Evolutionary conservation across 495 filamentous ascomycete species (phyloP).

Genomic region (Aspergillus leporis): DNA sequence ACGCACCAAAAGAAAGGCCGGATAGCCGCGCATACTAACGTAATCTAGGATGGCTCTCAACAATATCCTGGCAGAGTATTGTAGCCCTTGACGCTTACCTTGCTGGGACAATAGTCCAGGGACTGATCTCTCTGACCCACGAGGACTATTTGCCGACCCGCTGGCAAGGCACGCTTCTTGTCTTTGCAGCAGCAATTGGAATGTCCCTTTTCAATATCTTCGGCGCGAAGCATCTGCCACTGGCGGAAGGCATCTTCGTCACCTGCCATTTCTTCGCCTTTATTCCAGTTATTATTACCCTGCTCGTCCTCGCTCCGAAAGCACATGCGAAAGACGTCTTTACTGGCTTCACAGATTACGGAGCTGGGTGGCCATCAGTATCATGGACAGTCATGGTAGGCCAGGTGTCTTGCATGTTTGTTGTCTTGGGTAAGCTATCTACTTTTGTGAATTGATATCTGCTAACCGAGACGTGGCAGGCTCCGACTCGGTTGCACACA

Average conservation of each 20-base stretch:
- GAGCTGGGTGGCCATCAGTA: constrained; percentile 45
- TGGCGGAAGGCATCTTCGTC: constrained; percentile 38
- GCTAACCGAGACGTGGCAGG: neutral
- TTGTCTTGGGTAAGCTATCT: constrained; percentile 16
- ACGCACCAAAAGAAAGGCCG: neutral
- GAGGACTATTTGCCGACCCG: constrained; percentile 31
- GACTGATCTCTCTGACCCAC: constrained; percentile 38
- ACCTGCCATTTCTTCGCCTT: constrained; percentile 45
- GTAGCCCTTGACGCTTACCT: constrained; percentile 42
- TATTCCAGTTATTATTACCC: constrained; percentile 29
- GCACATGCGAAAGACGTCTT: constrained; percentile 43
- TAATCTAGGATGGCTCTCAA: constrained; percentile 45
- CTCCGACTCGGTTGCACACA: constrained; percentile 3
- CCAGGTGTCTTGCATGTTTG: constrained; percentile 40
- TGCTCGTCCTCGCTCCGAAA: constrained; percentile 46
- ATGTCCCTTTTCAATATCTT: constrained; percentile 45
- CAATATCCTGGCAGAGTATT: constrained; percentile 42
- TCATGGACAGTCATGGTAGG: constrained; percentile 53
- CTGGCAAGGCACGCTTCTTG: constrained; percentile 49
- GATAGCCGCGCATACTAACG: neutral
- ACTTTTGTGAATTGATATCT: neutral
- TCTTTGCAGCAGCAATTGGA: constrained; percentile 43
- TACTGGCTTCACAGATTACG: constrained; percentile 45
- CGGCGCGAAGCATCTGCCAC: constrained; percentile 36
- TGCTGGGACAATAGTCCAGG: constrained; percentile 47